Evolutionary conservation across 768 basidiomycete species (phyloP).

Genomic region (Leccinum variicolor): DNA sequence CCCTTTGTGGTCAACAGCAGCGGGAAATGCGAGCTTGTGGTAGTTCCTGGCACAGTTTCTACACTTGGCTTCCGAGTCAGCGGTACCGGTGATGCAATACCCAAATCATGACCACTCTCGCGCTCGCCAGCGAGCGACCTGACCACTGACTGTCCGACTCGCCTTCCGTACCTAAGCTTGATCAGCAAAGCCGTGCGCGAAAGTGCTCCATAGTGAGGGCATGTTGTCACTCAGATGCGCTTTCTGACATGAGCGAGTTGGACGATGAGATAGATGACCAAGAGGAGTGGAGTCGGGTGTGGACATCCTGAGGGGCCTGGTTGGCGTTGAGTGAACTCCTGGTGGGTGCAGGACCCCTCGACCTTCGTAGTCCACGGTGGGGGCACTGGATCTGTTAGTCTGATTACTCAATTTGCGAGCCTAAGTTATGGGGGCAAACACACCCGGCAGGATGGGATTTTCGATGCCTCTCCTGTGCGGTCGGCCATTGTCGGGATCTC

Average conservation of each 20-base stretch:
- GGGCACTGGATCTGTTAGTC: slow-evolving; percentile 14
- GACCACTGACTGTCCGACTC: slow-evolving; percentile 23
- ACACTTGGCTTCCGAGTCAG: slow-evolving; percentile 8
- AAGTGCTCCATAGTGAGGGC: slow-evolving; percentile 37
- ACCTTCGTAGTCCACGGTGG: slow-evolving; percentile 12
- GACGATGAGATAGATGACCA: slow-evolving; percentile 33
- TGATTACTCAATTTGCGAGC: slow-evolving; percentile 1
- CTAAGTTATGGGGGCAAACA: neutral
- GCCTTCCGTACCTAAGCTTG: slow-evolving; percentile 24
- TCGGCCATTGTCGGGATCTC: neutral
- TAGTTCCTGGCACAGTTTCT: slow-evolving; percentile 12
- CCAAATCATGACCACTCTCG: slow-evolving; percentile 8
- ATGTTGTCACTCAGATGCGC: slow-evolving; percentile 40
- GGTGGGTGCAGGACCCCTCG: slow-evolving; percentile 13
- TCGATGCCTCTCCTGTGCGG: slow-evolving; percentile 6
- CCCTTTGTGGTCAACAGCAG: slow-evolving; percentile 5
- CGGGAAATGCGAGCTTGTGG: slow-evolving; percentile 7
- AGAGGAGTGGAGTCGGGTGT: slow-evolving; percentile 21
- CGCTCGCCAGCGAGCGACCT: slow-evolving; percentile 14
- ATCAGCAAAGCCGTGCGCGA: slow-evolving; percentile 19
- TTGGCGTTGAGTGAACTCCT: slow-evolving; percentile 2
- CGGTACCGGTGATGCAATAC: slow-evolving; percentile 11
- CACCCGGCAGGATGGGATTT: slow-evolving; percentile 5
- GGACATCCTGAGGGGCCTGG: slow-evolving; percentile 10
- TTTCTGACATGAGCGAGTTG: slow-evolving; percentile 44